Conservation (phyloP, 306 rosid species). For the Cicer judaicum region DNA sequence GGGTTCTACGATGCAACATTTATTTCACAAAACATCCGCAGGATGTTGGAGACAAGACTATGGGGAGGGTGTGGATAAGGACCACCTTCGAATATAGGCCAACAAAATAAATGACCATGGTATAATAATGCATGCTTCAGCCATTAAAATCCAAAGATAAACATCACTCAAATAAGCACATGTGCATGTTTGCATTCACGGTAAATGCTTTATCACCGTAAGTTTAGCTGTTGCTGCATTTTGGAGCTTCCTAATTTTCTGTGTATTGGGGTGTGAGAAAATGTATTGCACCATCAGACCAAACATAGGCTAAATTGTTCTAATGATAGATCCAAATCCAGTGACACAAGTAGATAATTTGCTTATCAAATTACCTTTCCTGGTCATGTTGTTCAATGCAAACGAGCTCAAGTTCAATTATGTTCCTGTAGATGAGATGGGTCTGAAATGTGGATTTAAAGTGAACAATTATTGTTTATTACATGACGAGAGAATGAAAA, state of each 20-base stretch:
- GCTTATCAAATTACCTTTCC: not conserved
- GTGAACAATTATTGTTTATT: not conserved
- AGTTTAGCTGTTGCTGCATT: not conserved
- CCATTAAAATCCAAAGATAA: constrained; percentile 5
- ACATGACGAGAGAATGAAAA: not conserved
- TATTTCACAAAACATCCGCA: too few relatives aligned
- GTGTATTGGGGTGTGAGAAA: not conserved
- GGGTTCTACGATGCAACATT: too few relatives aligned
- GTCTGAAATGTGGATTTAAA: not conserved
- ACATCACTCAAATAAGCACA: not conserved
- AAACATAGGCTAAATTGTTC: not conserved
- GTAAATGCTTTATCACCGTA: not conserved
- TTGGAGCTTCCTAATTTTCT: not conserved
- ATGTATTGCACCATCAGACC: not conserved
- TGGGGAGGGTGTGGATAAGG: too few relatives aligned
- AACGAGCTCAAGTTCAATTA: not conserved
- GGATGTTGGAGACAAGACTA: too few relatives aligned
- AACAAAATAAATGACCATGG: too few relatives aligned
- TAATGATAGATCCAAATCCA: not conserved
- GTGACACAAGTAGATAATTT: not conserved
- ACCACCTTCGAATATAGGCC: too few relatives aligned
- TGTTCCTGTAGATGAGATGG: not conserved
- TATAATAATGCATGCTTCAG: not conserved
- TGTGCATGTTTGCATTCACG: not conserved
- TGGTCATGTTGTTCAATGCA: not conserved